phyloP scores from a whole-genome alignment of 805 yeast species.

The Nakazawaea peltata region DNA sequence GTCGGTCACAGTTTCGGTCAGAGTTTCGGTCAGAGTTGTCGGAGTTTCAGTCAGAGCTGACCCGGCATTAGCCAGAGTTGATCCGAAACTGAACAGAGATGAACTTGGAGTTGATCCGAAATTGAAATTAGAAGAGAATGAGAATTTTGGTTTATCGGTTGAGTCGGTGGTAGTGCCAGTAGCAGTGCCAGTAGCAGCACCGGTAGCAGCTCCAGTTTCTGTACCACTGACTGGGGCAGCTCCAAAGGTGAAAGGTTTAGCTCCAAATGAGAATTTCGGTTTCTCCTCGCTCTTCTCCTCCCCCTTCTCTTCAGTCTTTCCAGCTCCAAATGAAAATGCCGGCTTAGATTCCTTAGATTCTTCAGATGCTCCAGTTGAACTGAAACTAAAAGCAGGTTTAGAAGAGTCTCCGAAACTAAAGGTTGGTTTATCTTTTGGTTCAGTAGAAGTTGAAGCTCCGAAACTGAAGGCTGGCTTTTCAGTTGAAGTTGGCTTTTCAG shows the following conservation, averaged over 20 bases:
- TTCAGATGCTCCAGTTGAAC: too few species aligned
- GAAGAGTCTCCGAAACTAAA: background rate
- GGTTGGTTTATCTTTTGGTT: background rate
- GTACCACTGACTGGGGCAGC: background rate
- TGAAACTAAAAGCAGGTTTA: background rate
- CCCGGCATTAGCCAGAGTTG: constrained; percentile 9
- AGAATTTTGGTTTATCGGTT: constrained; percentile 11
- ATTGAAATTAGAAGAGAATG: constrained; percentile 11
- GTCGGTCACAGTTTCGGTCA: constrained; percentile 19
- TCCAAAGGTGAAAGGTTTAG: constrained; percentile 22
- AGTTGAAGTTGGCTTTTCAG: too few species aligned
- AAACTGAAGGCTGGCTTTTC: background rate
- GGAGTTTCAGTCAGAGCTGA: constrained; percentile 2
- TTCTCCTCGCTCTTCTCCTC: constrained; percentile 12
- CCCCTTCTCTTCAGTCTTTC: too few species aligned
- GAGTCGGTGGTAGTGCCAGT: too few species aligned
- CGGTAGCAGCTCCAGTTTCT: background rate
- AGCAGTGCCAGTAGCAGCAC: background rate
- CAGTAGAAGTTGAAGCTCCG: too few species aligned
- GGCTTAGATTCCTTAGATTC: constrained; percentile 16
- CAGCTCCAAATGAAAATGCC: constrained; percentile 18
- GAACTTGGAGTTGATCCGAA: constrained; percentile 14
- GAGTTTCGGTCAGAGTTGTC: constrained; percentile 1
- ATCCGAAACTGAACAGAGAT: constrained; percentile 9
- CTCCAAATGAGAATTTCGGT: constrained; percentile 15